These are phyloP conservation scores for Cercospora canescens DNA, from an alignment of 2,329 filamentous ascomycete species.

Conservation along the genomic window DNA sequence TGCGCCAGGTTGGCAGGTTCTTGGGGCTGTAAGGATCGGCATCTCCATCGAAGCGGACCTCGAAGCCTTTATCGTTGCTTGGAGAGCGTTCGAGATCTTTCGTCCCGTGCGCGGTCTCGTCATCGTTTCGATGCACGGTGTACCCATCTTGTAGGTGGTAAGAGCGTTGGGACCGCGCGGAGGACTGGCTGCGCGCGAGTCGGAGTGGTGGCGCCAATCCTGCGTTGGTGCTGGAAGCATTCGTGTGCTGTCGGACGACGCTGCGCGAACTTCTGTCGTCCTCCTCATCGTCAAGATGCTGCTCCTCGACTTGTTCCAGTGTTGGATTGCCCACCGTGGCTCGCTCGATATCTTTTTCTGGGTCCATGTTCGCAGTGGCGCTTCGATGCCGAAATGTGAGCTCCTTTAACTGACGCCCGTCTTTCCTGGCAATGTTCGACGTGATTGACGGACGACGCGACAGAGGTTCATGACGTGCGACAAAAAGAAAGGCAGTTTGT, in stretches of 20 bases:
- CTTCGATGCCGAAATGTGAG: background rate
- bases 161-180: constrained; percentile 31
- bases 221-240: background rate
- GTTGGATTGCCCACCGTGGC: background rate
- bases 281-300: constrained; percentile 1
- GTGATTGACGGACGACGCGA: background rate
- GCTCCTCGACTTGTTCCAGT: constrained; percentile 3
- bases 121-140: constrained; percentile 16
- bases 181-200: constrained; percentile 27
- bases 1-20: constrained; percentile 63
- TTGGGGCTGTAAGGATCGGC: constrained; percentile 73
- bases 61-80: constrained; percentile 51
- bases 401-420: background rate
- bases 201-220: constrained; percentile 8
- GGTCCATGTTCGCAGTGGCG: background rate
- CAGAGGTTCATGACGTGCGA: background rate
- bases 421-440: background rate
- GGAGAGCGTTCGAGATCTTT: background rate
- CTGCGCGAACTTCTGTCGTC: constrained; percentile 8
- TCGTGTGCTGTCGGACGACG: constrained; percentile 1
- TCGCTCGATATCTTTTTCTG: background rate
- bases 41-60: constrained; percentile 75
- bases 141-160: constrained; percentile 34
- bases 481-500: background rate
- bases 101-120: background rate